Percentiles rank a stretch among this genome's conserved stretches.
phyloP scores from a whole-genome alignment of 75 land plant species.

The Sequoia sempervirens region DNA sequence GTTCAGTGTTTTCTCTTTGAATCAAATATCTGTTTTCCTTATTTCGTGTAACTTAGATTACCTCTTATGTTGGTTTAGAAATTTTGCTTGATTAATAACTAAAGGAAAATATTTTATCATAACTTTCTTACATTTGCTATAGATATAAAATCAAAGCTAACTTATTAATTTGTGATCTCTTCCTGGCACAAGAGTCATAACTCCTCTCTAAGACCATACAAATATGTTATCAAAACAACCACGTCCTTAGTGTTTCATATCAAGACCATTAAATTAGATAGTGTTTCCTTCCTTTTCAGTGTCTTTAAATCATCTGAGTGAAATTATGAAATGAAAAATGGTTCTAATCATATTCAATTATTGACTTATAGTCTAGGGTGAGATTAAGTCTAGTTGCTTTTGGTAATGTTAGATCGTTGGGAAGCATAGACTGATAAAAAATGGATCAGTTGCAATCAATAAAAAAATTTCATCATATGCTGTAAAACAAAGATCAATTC shows the following conservation, averaged over 20 bases:
- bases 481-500: neutral
- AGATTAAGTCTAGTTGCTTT: neutral
- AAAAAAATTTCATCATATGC: neutral
- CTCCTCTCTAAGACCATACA: neutral
- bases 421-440: neutral
- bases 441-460: neutral
- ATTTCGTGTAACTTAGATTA: neutral
- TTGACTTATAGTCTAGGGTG: neutral
- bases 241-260: neutral
- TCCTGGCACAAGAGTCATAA: neutral
- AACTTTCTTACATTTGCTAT: neutral
- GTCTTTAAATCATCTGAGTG: neutral
- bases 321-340: neutral
- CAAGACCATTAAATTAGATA: neutral
- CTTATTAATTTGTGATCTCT: neutral
- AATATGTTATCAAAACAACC: neutral
- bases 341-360: neutral
- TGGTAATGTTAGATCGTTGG: neutral
- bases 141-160: neutral
- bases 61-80: neutral
- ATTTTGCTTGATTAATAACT: neutral
- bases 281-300: neutral
- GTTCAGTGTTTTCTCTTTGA: neutral
- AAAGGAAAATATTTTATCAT: neutral
- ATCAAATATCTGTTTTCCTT: neutral